Evolutionary conservation across 2,329 filamentous ascomycete genomes (phyloP).

Genomic region (Cladorrhinum sp.): DNA sequence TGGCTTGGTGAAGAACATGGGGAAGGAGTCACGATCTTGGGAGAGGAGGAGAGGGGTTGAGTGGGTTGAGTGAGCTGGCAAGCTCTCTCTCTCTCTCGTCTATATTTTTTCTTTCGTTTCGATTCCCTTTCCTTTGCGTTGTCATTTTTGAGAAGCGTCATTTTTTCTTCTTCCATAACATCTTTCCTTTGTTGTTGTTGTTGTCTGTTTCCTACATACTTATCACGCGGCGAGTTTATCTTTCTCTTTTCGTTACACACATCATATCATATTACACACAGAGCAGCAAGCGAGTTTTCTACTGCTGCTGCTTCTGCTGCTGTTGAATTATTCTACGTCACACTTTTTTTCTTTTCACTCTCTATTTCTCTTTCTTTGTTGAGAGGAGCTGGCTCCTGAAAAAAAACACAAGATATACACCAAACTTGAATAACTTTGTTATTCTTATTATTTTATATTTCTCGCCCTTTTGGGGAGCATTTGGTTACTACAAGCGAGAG

Average conservation of each 20-base stretch:
- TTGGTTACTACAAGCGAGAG: no score
- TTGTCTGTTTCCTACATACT: conserved; percentile 1
- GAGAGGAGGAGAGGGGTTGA: no score
- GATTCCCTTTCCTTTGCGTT: conserved; percentile 14
- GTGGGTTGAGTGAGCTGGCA: conserved; percentile 7
- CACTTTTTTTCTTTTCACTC: background rate
- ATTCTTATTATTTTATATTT: no score
- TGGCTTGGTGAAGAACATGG: background rate
- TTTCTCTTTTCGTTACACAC: background rate
- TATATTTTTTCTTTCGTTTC: conserved; percentile 10
- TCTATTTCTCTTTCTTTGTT: background rate
- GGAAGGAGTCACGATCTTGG: background rate
- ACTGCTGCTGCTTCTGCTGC: background rate
- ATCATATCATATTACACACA: background rate
- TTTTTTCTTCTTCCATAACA: conserved; percentile 23
- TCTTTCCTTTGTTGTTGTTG: conserved; percentile 30
- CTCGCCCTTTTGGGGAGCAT: no score
- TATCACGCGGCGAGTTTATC: conserved; percentile 25
- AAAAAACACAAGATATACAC: no score
- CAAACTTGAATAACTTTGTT: conserved; percentile 9
- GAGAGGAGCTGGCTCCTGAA: background rate
- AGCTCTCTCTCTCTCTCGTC: conserved; percentile 5
- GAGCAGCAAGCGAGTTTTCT: background rate
- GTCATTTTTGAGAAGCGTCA: conserved; percentile 5
- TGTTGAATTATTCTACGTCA: background rate